These are phyloP conservation scores for Vanderwaltozyma tropicalis DNA, from an alignment of 805 yeast genomes.

Conservation along the genomic window DNA sequence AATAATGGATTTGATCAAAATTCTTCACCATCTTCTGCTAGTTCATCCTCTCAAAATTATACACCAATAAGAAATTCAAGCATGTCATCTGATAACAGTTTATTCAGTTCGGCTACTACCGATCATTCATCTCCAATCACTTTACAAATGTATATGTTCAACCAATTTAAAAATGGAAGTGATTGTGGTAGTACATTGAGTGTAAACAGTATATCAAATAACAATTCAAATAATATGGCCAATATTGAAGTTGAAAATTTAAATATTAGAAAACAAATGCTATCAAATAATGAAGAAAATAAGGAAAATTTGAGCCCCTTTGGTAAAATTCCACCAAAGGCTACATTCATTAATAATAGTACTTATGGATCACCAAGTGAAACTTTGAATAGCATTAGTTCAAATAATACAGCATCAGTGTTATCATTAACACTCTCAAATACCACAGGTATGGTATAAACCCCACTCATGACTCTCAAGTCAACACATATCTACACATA, in stretches of 20 bases:
- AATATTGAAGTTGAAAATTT: background rate
- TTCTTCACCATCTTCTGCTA: conserved; percentile 12
- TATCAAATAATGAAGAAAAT: conserved; percentile 1
- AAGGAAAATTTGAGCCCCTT: conserved; percentile 2
- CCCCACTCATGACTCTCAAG: too few species aligned
- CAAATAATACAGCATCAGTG: conserved; percentile 14
- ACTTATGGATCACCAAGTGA: conserved; percentile 3
- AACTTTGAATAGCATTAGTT: background rate
- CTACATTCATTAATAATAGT: background rate
- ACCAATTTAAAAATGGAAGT: conserved; percentile 19
- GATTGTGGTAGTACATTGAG: conserved; percentile 23
- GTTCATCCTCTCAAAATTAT: conserved; percentile 20
- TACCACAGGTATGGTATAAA: conserved; percentile 5
- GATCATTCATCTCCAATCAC: conserved; percentile 26
- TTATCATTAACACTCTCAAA: conserved; percentile 10
- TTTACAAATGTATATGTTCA: conserved; percentile 25
- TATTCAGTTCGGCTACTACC: conserved; percentile 18
- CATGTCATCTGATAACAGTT: conserved; percentile 25
- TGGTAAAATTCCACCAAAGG: background rate
- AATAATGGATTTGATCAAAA: conserved; percentile 13
- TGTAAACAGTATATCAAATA: conserved; percentile 19
- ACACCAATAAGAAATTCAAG: conserved; percentile 27
- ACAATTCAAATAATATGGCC: conserved; percentile 2
- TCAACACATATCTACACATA: too few species aligned
- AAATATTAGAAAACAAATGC: background rate